A percentile compares a stretch with the other conserved stretches of the same genome.
These are phyloP conservation scores for Rubroboletus pulcherrimus DNA, from an alignment of 768 basidiomycete genomes.

Conservation along the genomic window DNA sequence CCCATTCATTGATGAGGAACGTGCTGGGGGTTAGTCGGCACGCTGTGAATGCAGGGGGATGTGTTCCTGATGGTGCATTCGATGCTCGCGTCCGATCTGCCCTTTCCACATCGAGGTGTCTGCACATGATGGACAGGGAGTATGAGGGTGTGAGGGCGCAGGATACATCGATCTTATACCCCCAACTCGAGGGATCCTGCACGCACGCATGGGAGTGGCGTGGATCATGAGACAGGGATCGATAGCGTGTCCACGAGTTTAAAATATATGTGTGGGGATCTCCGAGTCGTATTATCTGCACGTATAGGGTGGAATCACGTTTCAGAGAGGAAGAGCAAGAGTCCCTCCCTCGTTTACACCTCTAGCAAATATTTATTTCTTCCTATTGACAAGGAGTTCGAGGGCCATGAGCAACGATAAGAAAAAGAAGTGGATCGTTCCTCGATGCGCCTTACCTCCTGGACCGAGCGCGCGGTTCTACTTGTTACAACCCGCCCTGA, in stretches of 20 bases:
- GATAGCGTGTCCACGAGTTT: neutral
- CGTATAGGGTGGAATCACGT: neutral
- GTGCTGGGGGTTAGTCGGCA: constrained; percentile 32
- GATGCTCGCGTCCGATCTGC: neutral
- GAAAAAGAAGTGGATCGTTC: neutral
- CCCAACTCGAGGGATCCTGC: neutral
- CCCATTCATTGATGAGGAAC: constrained; percentile 48
- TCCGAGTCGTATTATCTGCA: neutral
- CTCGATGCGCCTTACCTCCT: neutral
- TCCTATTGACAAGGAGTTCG: neutral
- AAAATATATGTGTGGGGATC: neutral
- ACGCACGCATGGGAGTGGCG: neutral
- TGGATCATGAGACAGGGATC: neutral
- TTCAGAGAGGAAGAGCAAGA: neutral
- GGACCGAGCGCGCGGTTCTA: neutral
- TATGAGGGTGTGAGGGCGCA: too few relatives aligned
- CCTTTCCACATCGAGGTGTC: neutral
- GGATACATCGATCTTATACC: neutral
- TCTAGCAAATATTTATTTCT: neutral
- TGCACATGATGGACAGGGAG: constrained; percentile 13
- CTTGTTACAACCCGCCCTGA: neutral
- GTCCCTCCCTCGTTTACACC: neutral
- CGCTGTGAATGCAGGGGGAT: constrained; percentile 33
- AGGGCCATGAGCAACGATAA: neutral
- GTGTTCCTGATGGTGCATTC: neutral